A percentile compares a stretch with the other conserved stretches of the same genome.
These are phyloP conservation scores for Arxiozyma slooffiae DNA, from an alignment of 1,139 yeast species.

Conservation along the genomic window DNA sequence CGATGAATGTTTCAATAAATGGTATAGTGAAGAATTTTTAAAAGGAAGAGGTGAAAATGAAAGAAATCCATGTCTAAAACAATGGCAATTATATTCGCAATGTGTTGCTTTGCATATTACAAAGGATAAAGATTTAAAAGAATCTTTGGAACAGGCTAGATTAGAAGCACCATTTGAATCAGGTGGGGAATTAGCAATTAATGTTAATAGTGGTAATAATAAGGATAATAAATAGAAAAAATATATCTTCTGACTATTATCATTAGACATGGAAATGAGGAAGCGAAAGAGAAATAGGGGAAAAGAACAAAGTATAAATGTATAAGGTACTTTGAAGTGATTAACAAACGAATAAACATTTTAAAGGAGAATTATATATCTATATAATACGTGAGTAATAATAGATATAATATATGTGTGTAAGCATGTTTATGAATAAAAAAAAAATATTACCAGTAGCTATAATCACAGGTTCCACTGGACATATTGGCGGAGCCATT, in stretches of 20 bases:
- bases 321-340: neutral
- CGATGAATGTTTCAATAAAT: conserved; percentile 84
- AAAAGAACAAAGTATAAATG: neutral
- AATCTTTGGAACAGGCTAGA: conserved; percentile 80
- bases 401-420: neutral
- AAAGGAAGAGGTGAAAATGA: conserved; percentile 36
- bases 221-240: neutral
- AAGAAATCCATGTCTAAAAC: conserved; percentile 80
- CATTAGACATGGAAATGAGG: neutral
- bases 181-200: conserved; percentile 39
- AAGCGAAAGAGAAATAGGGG: neutral
- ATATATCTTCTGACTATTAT: neutral
- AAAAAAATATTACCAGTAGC: conserved; percentile 34
- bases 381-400: neutral
- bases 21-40: conserved; percentile 72
- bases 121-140: conserved; percentile 34
- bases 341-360: neutral
- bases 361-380: neutral
- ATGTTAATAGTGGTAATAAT: no score
- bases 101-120: conserved; percentile 56
- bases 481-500: conserved; percentile 70
- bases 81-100: conserved; percentile 78
- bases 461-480: conserved; percentile 75
- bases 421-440: no score
- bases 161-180: conserved; percentile 81